Percentiles rank a stretch among this genome's conserved stretches.
phyloP scores from a whole-genome alignment of 2,329 filamentous ascomycete genomes.

The Cordyceps fumosorosea region DNA sequence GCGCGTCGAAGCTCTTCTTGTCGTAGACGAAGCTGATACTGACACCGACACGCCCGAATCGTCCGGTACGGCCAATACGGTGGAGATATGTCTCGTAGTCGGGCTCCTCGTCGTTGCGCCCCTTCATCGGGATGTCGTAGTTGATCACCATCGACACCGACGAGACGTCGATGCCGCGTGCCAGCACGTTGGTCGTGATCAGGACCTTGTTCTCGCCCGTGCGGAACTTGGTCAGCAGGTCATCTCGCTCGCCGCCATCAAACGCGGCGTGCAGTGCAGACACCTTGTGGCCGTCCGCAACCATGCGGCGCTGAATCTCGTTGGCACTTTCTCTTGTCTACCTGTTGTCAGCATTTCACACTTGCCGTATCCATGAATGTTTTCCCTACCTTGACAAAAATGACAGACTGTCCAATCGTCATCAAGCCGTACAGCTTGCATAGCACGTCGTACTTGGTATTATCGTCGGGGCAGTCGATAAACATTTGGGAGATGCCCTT shows the following conservation, averaged over 20 bases:
- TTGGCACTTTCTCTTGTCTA: slow-evolving; percentile 80
- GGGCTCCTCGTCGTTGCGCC: slow-evolving; percentile 69
- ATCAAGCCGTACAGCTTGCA: slow-evolving; percentile 93
- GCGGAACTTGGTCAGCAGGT: slow-evolving; percentile 80
- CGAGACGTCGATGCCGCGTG: slow-evolving; percentile 87
- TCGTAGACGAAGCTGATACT: slow-evolving; percentile 93
- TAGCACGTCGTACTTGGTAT: slow-evolving; percentile 80
- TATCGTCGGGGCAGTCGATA: slow-evolving; percentile 79
- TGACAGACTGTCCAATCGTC: slow-evolving; percentile 95
- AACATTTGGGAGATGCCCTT: slow-evolving; percentile 98
- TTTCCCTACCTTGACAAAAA: slow-evolving; percentile 78
- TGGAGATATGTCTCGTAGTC: slow-evolving; percentile 96
- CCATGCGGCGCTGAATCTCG: slow-evolving; percentile 81
- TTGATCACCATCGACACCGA: slow-evolving; percentile 98
- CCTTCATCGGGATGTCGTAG: slow-evolving; percentile 79
- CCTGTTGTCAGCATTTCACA: not conserved
- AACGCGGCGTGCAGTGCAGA: slow-evolving; percentile 83
- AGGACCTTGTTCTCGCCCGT: slow-evolving; percentile 85
- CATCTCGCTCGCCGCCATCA: slow-evolving; percentile 76
- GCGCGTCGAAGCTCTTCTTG: slow-evolving; percentile 69
- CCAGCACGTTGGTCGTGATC: slow-evolving; percentile 94
- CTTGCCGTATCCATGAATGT: not conserved
- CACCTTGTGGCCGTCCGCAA: slow-evolving; percentile 82
- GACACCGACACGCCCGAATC: slow-evolving; percentile 93
- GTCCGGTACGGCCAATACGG: slow-evolving; percentile 92